phyloP scores from a whole-genome alignment of 257 asterid genomes.

The Przewalskia tangutica region DNA sequence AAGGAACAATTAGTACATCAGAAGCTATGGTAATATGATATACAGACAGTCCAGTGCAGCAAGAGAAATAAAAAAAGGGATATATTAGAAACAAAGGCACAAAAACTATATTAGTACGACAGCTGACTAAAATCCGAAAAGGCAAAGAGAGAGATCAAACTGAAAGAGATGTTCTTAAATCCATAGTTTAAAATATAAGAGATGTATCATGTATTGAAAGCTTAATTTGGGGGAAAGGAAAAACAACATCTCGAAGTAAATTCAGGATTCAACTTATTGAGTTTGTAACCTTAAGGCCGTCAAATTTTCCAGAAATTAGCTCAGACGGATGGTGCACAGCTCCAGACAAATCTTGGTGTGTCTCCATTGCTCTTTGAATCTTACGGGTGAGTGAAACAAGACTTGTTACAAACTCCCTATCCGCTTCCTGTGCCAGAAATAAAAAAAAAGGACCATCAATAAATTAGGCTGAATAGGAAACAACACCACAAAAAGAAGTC shows the following conservation, averaged over 20 bases:
- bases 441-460: neutral
- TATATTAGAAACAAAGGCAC: neutral
- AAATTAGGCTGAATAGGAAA: neutral
- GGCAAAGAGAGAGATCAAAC: neutral
- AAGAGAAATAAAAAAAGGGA: neutral
- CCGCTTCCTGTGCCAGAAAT: conserved; percentile 53
- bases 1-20: neutral
- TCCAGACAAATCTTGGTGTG: conserved; percentile 45
- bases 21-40: neutral
- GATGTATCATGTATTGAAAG: neutral
- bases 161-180: neutral
- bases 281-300: conserved; percentile 66
- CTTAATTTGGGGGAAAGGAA: neutral
- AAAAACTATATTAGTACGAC: neutral
- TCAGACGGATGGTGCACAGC: conserved; percentile 45
- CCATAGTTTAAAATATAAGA: neutral
- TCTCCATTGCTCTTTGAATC: conserved; percentile 41
- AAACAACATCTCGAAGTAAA: neutral
- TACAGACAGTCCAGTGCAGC: neutral
- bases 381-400: conserved; percentile 49
- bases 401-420: conserved; percentile 45
- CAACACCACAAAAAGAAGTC: neutral
- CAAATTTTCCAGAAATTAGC: conserved; percentile 71
- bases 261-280: neutral
- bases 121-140: neutral